Evolutionary conservation across 73 alveolate genomes (phyloP).

Genomic region (Diophrys sp.): DNA sequence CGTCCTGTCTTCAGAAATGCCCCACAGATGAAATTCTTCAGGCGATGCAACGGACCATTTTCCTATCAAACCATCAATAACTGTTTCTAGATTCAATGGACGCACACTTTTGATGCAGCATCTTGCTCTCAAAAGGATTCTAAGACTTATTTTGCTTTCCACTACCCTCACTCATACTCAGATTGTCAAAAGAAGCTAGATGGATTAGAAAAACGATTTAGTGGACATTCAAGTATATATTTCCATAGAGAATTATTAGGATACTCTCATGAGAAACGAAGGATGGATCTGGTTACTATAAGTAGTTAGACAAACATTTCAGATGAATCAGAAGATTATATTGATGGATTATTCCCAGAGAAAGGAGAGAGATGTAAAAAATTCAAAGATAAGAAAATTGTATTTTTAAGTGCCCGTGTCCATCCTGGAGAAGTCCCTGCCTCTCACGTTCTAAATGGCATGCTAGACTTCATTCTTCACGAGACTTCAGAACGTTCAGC

Average conservation of each 20-base stretch:
- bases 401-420: too few species aligned
- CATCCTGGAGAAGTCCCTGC: too few species aligned
- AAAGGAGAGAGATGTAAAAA: neutral
- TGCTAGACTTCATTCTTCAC: constrained; percentile 60
- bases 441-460: too few species aligned
- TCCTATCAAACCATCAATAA: too few species aligned
- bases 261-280: constrained; percentile 62
- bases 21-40: too few species aligned
- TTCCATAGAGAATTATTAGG: constrained; percentile 71
- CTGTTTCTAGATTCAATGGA: too few species aligned
- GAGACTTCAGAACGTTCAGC: too few species aligned
- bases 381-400: too few species aligned
- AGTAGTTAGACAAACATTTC: constrained; percentile 60
- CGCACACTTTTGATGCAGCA: too few species aligned
- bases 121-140: too few species aligned
- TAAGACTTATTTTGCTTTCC: constrained; percentile 70
- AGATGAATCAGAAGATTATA: constrained; percentile 49
- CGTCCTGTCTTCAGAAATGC: too few species aligned
- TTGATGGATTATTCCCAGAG: constrained; percentile 40
- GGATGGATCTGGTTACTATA: constrained; percentile 68
- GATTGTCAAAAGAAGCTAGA: constrained; percentile 58
- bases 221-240: constrained; percentile 31
- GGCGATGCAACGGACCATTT: too few species aligned
- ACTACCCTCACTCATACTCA: constrained; percentile 71
- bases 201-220: constrained; percentile 16